These are phyloP conservation scores for Petunia axillaris DNA, from an alignment of 257 asterid species.

Conservation along the genomic window DNA sequence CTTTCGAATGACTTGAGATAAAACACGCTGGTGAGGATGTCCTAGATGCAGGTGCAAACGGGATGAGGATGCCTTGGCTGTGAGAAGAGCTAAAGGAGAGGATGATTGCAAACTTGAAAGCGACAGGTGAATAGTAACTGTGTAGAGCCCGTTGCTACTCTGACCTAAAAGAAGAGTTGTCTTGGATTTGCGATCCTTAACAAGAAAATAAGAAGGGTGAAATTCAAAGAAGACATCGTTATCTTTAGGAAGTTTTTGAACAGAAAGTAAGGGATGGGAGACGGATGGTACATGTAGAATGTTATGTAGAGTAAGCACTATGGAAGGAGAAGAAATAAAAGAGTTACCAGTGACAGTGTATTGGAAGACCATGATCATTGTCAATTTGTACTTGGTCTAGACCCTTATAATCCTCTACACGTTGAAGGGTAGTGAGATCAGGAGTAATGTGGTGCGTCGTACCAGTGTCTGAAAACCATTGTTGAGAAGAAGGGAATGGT, in stretches of 20 bases:
- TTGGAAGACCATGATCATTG: neutral
- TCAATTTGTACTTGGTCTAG: neutral
- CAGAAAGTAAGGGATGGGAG: too few relatives aligned
- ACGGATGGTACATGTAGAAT: neutral
- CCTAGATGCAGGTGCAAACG: neutral
- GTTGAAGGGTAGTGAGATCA: too few relatives aligned
- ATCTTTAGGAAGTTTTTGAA: too few relatives aligned
- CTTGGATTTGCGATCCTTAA: neutral
- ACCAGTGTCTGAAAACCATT: neutral
- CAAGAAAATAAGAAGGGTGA: neutral
- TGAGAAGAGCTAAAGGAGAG: neutral
- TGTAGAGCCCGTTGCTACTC: neutral
- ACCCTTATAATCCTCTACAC: neutral
- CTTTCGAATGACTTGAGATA: neutral
- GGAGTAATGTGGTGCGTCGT: neutral
- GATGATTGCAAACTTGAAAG: neutral
- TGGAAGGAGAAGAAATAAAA: neutral
- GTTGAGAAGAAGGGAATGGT: neutral
- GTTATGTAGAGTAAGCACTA: neutral
- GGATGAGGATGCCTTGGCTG: neutral
- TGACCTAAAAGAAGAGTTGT: neutral
- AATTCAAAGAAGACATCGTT: too few relatives aligned
- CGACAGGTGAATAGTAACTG: neutral
- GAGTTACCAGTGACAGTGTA: neutral
- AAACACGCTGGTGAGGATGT: neutral